phyloP scores from a whole-genome alignment of 1,284 basidiomycete species.

The Stygiomarasmius scandens region DNA sequence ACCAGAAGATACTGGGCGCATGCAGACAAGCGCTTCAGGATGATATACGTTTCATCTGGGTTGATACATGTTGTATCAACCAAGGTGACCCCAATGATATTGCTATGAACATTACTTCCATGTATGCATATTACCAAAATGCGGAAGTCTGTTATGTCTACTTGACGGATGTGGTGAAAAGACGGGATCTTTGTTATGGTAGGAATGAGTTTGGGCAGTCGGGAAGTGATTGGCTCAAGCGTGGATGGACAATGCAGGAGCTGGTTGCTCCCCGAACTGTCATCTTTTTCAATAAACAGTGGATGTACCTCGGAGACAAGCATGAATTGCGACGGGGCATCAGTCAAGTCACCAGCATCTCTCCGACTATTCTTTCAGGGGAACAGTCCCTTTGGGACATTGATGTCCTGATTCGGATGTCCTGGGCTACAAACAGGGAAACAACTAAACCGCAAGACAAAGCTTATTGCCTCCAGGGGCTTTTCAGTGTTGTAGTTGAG shows the following conservation, averaged over 20 bases:
- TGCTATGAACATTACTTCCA: background rate
- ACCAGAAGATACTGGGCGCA: background rate
- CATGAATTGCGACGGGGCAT: background rate
- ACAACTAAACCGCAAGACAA: background rate
- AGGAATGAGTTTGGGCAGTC: background rate
- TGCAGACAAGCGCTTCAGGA: background rate
- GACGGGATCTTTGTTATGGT: background rate
- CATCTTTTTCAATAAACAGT: background rate
- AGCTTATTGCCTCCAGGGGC: background rate
- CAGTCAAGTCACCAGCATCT: background rate
- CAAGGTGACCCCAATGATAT: background rate
- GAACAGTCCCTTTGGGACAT: background rate
- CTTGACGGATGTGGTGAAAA: background rate
- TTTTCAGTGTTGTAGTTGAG: background rate
- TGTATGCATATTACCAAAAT: background rate
- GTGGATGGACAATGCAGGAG: background rate
- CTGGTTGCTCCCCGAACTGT: background rate
- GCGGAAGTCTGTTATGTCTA: background rate
- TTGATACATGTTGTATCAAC: constrained; percentile 3
- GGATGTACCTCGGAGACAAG: constrained; percentile 3
- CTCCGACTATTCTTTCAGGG: background rate
- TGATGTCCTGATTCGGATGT: background rate
- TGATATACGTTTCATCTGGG: background rate
- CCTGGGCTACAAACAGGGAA: background rate
- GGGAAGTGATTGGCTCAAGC: background rate